Base-by-base conservation (phyloP, 2,329 filamentous ascomycete species). In the Tolypocladium tundrense region DNA sequence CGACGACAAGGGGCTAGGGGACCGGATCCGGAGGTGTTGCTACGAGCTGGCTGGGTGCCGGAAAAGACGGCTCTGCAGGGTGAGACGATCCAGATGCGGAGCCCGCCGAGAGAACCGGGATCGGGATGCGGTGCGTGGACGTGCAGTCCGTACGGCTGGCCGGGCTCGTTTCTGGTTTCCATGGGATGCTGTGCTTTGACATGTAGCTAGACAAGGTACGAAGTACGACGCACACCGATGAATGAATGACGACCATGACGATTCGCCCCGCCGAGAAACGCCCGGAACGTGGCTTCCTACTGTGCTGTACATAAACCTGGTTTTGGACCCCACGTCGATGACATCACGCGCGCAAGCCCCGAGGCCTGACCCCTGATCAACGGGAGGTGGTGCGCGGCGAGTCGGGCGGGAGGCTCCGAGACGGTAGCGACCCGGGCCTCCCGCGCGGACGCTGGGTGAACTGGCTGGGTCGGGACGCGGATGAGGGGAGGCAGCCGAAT, bases 191-290 rank as follows among this genome's bases (percentile, higher is more conserved):
- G 42, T 8, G 21, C 4, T 13, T 39, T n/a, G 13, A 19, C 16
- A 7, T 40, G 5, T 37, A 40, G 31, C 31, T 53, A 53, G 52
- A 53, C 52, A 53, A 39, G 14, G n/a, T 52, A 39, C 52, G 24
- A 39, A 8, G n/a, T 52, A 39, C 52, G 24, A 41, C 37, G 40
- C 14, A 40, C 37, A 10, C 16, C 16, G 27, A 50, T 14, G 13
- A 27, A 43, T 41, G 53, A 55, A 55, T 55, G 53, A 55, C 53
- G 40, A 37, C 41, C 33, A 48, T 42, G 53, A 55, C 40, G 53
- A 16, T 16, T 31, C 24, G 48, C 43, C 43, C 5, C 21, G 43
- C 21, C 1, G 4, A 31, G 27, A 31, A 31, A 31, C 27, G 27
- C 6, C 27, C 1, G 27, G 27, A 31, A 31, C 27, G 43, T 33